A percentile compares a stretch with the other conserved stretches of the same genome.
These are phyloP conservation scores for Saccharomycopsis fermentans DNA, from an alignment of 805 yeast genomes.

Conservation along the genomic window DNA sequence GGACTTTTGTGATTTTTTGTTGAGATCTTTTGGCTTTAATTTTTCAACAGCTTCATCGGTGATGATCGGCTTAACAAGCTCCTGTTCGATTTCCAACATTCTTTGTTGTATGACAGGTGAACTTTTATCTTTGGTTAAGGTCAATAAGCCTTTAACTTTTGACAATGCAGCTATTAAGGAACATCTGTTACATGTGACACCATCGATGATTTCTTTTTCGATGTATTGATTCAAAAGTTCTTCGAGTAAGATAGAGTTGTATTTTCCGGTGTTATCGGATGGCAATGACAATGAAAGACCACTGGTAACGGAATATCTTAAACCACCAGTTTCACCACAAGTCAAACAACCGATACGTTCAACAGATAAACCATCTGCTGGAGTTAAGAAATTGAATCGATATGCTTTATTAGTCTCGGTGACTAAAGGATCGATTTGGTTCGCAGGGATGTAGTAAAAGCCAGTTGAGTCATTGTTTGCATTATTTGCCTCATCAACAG, in stretches of 20 bases:
- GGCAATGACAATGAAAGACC: slow-evolving; percentile 69
- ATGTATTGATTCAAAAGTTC: slow-evolving; percentile 57
- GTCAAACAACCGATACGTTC: slow-evolving; percentile 83
- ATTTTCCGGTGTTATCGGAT: slow-evolving; percentile 31
- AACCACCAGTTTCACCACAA: slow-evolving; percentile 93
- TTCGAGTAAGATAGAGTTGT: slow-evolving; percentile 30
- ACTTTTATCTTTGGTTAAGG: slow-evolving; percentile 5
- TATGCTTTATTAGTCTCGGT: slow-evolving; percentile 34
- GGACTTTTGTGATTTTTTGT: slow-evolving; percentile 66
- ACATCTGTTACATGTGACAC: slow-evolving; percentile 92
- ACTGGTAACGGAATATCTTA: slow-evolving; percentile 68
- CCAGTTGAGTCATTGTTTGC: slow-evolving; percentile 40
- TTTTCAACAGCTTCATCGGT: slow-evolving; percentile 70
- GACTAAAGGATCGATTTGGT: slow-evolving; percentile 56
- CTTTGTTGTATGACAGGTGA: slow-evolving; percentile 27
- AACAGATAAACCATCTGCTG: slow-evolving; percentile 83
- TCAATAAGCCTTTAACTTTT: neutral
- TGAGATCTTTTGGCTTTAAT: slow-evolving; percentile 65
- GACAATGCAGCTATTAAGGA: slow-evolving; percentile 32
- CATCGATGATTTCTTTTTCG: slow-evolving; percentile 77
- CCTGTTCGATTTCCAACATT: slow-evolving; percentile 38
- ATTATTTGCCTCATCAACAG: slow-evolving; percentile 18
- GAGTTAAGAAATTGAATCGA: slow-evolving; percentile 60
- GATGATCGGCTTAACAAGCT: slow-evolving; percentile 56
- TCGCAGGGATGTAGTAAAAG: slow-evolving; percentile 57